Evolutionary conservation across 2,329 filamentous ascomycete species (phyloP).

Genomic region (Neurospora sp.): DNA sequence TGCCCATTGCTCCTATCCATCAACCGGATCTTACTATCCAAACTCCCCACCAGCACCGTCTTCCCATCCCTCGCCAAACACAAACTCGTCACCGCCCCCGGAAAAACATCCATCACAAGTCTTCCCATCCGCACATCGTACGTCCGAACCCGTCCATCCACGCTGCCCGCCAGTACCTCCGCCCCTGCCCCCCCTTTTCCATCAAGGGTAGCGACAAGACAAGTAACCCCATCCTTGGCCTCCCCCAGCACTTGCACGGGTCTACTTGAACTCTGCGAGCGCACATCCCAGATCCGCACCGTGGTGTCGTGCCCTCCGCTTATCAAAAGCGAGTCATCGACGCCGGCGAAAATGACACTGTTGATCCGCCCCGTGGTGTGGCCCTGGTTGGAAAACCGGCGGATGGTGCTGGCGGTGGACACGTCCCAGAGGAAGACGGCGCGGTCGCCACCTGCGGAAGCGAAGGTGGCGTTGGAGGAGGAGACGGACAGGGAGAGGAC

Average conservation of each 20-base stretch:
- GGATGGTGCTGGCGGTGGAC: constrained; percentile 62
- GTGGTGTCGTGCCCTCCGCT: constrained; percentile 67
- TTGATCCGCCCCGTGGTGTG: constrained; percentile 64
- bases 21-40: constrained; percentile 69
- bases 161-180: constrained; percentile 64
- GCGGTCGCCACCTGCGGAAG: constrained; percentile 82
- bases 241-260: constrained; percentile 66
- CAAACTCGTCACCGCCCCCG: constrained; percentile 65
- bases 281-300: constrained; percentile 67
- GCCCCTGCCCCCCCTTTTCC: constrained; percentile 24
- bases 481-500: constrained; percentile 72
- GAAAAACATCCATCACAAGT: constrained; percentile 61
- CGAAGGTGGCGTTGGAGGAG: constrained; percentile 73
- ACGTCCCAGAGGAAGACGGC: constrained; percentile 94
- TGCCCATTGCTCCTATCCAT: constrained; percentile 71
- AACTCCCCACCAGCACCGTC: constrained; percentile 60
- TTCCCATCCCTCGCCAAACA: constrained; percentile 61
- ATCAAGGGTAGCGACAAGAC: constrained; percentile 28
- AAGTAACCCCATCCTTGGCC: constrained; percentile 59
- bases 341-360: constrained; percentile 67
- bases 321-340: constrained; percentile 62
- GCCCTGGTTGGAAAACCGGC: constrained; percentile 56
- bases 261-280: constrained; percentile 35
- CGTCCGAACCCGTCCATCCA: constrained; percentile 70
- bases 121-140: constrained; percentile 78